Evolutionary conservation across 1,284 basidiomycete species (phyloP).

Genomic region (Cutaneotrichosporon cyanovorans): DNA sequence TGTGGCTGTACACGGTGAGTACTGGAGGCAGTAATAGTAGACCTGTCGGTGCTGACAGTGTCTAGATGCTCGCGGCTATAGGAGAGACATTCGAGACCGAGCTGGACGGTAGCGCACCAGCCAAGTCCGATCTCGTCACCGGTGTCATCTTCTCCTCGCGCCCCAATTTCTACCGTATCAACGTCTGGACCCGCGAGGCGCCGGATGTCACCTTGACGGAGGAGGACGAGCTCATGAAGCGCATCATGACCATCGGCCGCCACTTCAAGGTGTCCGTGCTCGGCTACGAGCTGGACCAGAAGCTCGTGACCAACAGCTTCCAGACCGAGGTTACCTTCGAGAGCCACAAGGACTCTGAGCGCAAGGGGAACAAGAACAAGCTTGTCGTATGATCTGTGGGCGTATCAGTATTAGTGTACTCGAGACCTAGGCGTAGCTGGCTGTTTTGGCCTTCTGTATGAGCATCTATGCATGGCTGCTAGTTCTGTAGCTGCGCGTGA

Average conservation of each 20-base stretch:
- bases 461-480: too few relatives aligned
- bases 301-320: conserved; percentile 59
- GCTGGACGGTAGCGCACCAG: conserved; percentile 43
- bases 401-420: too few relatives aligned
- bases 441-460: too few relatives aligned
- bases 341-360: conserved; percentile 90
- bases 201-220: conserved; percentile 48
- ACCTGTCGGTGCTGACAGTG: background rate
- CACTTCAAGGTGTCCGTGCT: conserved; percentile 90
- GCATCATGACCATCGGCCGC: conserved; percentile 65
- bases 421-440: too few relatives aligned
- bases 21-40: conserved; percentile 4
- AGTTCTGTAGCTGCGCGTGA: too few relatives aligned
- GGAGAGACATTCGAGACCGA: conserved; percentile 92
- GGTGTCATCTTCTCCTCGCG: conserved; percentile 93
- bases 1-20: conserved; percentile 93
- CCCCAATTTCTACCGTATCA: conserved; percentile 71
- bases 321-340: conserved; percentile 91
- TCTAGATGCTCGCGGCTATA: conserved; percentile 89
- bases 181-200: conserved; percentile 90
- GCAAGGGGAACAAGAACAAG: conserved; percentile 65
- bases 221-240: conserved; percentile 52
- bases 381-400: too few relatives aligned
- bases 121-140: conserved; percentile 63
- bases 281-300: conserved; percentile 66